Percentiles rank a stretch among this genome's conserved stretches.
Conservation (phyloP, 768 basidiomycete genomes). For the Myochromella boudieri region DNA sequence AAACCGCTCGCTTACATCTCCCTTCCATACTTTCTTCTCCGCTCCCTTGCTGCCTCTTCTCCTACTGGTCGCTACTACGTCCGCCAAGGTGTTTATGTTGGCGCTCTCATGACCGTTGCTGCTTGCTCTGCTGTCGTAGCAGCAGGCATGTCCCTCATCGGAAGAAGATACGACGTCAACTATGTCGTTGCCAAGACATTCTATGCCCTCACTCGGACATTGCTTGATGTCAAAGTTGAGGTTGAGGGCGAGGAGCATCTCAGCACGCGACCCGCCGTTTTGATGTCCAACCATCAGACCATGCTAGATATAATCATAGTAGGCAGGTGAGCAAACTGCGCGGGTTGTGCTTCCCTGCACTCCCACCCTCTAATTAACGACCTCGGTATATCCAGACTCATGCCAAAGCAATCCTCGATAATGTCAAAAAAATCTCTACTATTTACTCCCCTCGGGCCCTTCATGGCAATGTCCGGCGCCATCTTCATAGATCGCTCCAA, state of each 20-base stretch:
- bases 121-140: constrained; percentile 72
- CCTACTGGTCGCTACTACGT: constrained; percentile 70
- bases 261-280: constrained; percentile 64
- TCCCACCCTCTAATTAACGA: neutral
- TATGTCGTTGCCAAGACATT: constrained; percentile 82
- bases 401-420: constrained; percentile 81
- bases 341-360: neutral
- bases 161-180: constrained; percentile 78
- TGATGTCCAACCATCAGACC: constrained; percentile 92
- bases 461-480: constrained; percentile 85
- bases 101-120: constrained; percentile 67
- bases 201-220: constrained; percentile 62
- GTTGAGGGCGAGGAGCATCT: constrained; percentile 89
- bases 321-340: constrained; percentile 60
- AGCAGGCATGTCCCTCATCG: constrained; percentile 62
- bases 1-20: constrained; percentile 78
- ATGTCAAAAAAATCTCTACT: constrained; percentile 92
- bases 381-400: constrained; percentile 48
- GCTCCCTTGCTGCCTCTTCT: constrained; percentile 54
- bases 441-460: constrained; percentile 87
- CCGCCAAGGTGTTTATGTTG: constrained; percentile 69
- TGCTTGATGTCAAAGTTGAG: constrained; percentile 66
- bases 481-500: constrained; percentile 92
- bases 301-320: constrained; percentile 85
- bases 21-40: constrained; percentile 66